phyloP scores from a whole-genome alignment of 202 grass and related monocot genomes.

The Zoysia matrella region DNA sequence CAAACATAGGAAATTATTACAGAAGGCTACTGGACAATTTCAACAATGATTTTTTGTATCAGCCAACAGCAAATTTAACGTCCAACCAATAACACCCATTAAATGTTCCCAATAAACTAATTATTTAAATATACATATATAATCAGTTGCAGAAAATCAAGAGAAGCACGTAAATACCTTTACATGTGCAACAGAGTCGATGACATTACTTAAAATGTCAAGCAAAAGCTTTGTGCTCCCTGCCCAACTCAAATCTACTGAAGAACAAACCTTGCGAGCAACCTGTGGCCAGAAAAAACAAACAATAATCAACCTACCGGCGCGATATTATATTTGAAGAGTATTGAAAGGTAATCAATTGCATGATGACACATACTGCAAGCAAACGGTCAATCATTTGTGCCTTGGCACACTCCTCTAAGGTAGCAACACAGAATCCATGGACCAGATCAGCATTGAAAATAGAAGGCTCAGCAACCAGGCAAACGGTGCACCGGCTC shows the following conservation, averaged over 20 bases:
- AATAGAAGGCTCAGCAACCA: conserved; percentile 43
- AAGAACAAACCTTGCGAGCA: conserved; percentile 65
- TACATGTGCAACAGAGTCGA: conserved; percentile 48
- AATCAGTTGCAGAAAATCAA: conserved; percentile 16
- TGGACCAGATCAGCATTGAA: conserved; percentile 51
- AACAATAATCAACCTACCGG: conserved; percentile 22
- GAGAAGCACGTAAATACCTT: conserved; percentile 58
- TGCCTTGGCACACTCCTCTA: conserved; percentile 45
- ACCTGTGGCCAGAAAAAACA: conserved; percentile 52
- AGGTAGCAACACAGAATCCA: conserved; percentile 49
- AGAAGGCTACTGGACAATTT: neutral
- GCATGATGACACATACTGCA: conserved; percentile 53
- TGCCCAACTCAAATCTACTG: conserved; percentile 59
- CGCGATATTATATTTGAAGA: neutral
- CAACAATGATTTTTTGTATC: neutral
- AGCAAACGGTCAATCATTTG: conserved; percentile 56
- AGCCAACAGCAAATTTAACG: neutral
- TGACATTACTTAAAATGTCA: conserved; percentile 39
- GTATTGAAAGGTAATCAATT: conserved; percentile 24
- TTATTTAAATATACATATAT: neutral
- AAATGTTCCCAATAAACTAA: neutral
- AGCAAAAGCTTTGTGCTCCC: conserved; percentile 56
- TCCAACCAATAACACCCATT: neutral
- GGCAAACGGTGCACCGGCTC: conserved; percentile 65
- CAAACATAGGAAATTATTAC: neutral